Conservation (phyloP, 768 basidiomycete genomes). For the Boletus eberwhitei region DNA sequence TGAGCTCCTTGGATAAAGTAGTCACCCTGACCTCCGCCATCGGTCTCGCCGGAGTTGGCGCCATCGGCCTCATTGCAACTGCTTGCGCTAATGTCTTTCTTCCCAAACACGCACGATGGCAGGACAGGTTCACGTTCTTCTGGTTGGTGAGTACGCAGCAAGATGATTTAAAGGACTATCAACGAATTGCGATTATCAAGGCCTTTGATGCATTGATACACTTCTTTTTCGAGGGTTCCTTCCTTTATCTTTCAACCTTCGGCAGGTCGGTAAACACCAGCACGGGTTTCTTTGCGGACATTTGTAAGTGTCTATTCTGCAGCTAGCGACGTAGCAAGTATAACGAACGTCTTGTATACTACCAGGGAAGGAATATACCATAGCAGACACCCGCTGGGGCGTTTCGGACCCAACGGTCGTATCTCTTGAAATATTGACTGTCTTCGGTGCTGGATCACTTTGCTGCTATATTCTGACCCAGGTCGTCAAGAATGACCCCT, state of each 20-base stretch:
- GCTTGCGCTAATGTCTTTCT: slow-evolving; percentile 53
- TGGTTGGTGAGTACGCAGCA: slow-evolving; percentile 57
- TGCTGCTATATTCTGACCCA: slow-evolving; percentile 70
- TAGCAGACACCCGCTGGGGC: slow-evolving; percentile 82
- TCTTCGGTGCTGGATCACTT: slow-evolving; percentile 67
- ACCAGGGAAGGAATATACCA: slow-evolving; percentile 77
- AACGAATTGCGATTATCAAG: slow-evolving; percentile 32
- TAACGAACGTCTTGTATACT: not conserved
- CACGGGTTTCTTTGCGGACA: slow-evolving; percentile 62
- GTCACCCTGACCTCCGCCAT: slow-evolving; percentile 62
- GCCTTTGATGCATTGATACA: slow-evolving; percentile 81
- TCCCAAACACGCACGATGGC: slow-evolving; percentile 59
- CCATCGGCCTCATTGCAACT: slow-evolving; percentile 49
- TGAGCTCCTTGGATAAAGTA: slow-evolving; percentile 26
- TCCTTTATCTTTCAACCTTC: slow-evolving; percentile 73
- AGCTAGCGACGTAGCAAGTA: not conserved
- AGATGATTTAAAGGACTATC: not conserved
- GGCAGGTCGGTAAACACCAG: slow-evolving; percentile 71
- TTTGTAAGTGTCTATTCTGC: slow-evolving; percentile 51
- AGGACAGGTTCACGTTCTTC: slow-evolving; percentile 68
- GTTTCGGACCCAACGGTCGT: slow-evolving; percentile 74
- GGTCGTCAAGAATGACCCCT: slow-evolving; percentile 60
- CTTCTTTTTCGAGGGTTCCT: slow-evolving; percentile 76
- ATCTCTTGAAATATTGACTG: slow-evolving; percentile 80
- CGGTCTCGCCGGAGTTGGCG: slow-evolving; percentile 59